Evolutionary conservation across 306 rosid genomes (phyloP).

Genomic region (Cucumis cinereus): DNA sequence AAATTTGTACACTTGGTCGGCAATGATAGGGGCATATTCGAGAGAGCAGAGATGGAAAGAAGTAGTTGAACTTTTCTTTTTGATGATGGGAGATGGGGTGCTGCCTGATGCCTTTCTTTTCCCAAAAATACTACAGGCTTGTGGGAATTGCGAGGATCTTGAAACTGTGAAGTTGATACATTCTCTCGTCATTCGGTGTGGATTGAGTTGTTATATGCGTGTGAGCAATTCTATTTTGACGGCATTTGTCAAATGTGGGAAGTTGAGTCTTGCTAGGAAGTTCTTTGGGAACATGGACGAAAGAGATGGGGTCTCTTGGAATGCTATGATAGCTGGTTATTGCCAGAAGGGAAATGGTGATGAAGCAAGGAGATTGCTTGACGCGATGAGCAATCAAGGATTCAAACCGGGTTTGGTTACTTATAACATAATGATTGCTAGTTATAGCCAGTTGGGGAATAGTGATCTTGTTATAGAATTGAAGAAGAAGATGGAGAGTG

Average conservation of each 20-base stretch:
- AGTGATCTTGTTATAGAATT: conserved; percentile 55
- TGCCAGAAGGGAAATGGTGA: conserved; percentile 46
- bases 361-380: conserved; percentile 45
- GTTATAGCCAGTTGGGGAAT: conserved; percentile 54
- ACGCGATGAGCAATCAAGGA: conserved; percentile 49
- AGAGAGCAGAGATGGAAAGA: conserved; percentile 58
- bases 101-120: conserved; percentile 64
- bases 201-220: conserved; percentile 23
- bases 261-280: conserved; percentile 41
- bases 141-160: conserved; percentile 45
- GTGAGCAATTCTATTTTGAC: conserved; percentile 52
- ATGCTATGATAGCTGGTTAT: conserved; percentile 55
- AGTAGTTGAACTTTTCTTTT: conserved; percentile 45
- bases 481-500: conserved; percentile 73
- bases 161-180: conserved; percentile 48
- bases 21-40: conserved; percentile 75
- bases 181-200: conserved; percentile 46
- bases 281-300: conserved; percentile 47
- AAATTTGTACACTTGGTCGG: conserved; percentile 92
- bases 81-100: conserved; percentile 51
- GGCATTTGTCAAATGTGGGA: conserved; percentile 59
- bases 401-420: conserved; percentile 54
- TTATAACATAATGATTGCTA: conserved; percentile 70
- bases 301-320: conserved; percentile 61
- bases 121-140: conserved; percentile 69